Evolutionary conservation across 23 red algal genomes (phyloP), one percentile per base, ranked within the genome.

Genomic region (Gracilaria gracilis): DNA sequence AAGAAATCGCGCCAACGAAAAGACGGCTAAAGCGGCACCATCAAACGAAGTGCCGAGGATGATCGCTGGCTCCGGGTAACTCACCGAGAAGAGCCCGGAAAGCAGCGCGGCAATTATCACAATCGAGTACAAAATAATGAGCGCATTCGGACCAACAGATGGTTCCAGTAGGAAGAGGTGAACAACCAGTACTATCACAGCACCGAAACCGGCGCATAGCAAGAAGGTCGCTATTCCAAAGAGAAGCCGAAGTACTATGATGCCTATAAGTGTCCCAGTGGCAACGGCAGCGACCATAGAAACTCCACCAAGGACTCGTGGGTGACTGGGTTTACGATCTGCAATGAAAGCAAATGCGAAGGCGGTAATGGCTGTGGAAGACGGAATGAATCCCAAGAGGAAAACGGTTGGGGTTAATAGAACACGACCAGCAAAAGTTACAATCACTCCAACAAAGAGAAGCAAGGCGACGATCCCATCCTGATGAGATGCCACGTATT

Each of bases 321-420:
- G 61, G n/a, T 75, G 34, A 27, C 51, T 65, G 70, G 73, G 51
- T 62, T 70, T 64, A 12, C 49, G 42, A 51, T 92, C 79, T 4
- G 25, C 29, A n/a, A 84, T 61, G 50, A 84, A 65, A 38, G 89
- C 80, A 37, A 92, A 54, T 13, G 58, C 89, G 7, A 84, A 57
- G 17, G 79, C 78, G n/a, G 65, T 84, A 20, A 92, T 59, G 13
- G 75, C 48, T 38, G 73, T 64, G 16, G 71, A 51, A 67, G 80
- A 58, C 0, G 89, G 89, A 50, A 84, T 74, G 62, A 92, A 92
- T 5, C 89, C 89, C 7, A 92, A 19, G 21, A 92, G 50, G 70
- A 92, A 92, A 9, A 92, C 89, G 55, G 89, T 92, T 9, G 89
- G 89, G 6, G 57, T 83, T 47, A 92, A 51, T 12, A 92, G 62